These are phyloP conservation scores for Malassezia psittaci DNA, from an alignment of 1,284 basidiomycete species.

Conservation along the genomic window DNA sequence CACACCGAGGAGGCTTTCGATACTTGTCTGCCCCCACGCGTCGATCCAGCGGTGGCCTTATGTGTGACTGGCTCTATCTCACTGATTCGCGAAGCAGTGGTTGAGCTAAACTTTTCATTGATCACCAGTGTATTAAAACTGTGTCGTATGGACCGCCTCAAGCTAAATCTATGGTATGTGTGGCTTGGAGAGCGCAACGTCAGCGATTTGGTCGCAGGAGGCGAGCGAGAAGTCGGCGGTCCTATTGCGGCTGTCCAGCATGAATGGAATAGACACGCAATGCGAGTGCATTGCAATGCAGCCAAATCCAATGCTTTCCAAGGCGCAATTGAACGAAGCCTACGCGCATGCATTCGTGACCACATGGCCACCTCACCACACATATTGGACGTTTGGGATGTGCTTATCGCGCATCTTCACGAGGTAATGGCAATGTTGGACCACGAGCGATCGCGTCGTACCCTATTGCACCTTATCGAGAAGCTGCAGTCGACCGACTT, in stretches of 20 bases:
- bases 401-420: constrained; percentile 13
- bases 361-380: neutral
- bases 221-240: constrained; percentile 4
- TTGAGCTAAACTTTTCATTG: constrained; percentile 38
- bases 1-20: neutral
- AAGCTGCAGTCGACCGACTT: neutral
- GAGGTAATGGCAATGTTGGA: constrained; percentile 13
- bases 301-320: constrained; percentile 4
- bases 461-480: constrained; percentile 1
- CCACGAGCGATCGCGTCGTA: constrained; percentile 5
- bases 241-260: constrained; percentile 10
- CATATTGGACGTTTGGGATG: constrained; percentile 16
- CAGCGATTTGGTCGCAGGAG: neutral
- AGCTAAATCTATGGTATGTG: constrained; percentile 36
- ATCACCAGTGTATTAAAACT: constrained; percentile 29
- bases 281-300: neutral
- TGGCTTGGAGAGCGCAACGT: constrained; percentile 30
- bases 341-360: constrained; percentile 10
- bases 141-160: constrained; percentile 38
- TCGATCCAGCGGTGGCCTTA: neutral
- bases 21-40: neutral
- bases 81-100: constrained; percentile 32
- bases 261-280: constrained; percentile 5
- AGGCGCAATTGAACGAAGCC: constrained; percentile 1
- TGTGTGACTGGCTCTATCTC: constrained; percentile 5